A percentile compares a stretch with the other conserved stretches of the same genome.
These are phyloP conservation scores for Colletotrichum aenigma DNA, from an alignment of 2,329 filamentous ascomycete species.

Conservation along the genomic window DNA sequence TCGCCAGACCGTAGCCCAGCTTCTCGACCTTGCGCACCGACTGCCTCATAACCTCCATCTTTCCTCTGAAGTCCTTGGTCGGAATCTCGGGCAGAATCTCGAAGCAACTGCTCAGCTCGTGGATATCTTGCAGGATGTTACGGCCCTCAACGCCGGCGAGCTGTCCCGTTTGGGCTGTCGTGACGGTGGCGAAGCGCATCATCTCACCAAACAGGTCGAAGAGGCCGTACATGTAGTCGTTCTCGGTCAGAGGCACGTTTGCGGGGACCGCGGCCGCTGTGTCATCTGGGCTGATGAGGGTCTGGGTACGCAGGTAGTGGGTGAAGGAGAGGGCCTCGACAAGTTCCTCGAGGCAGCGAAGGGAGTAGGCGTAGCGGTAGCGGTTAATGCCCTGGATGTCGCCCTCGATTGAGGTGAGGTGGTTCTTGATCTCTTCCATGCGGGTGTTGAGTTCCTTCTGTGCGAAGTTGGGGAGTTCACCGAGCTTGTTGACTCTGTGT, in stretches of 20 bases:
- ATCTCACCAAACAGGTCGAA: conserved; percentile 96
- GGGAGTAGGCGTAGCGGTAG: conserved; percentile 79
- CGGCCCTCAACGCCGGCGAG: conserved; percentile 44
- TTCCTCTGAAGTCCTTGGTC: conserved; percentile 69
- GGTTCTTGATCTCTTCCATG: conserved; percentile 71
- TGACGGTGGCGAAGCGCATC: conserved; percentile 94
- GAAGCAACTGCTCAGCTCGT: conserved; percentile 76
- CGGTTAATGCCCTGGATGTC: conserved; percentile 83
- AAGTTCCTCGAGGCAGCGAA: conserved; percentile 91
- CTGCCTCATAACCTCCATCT: conserved; percentile 83
- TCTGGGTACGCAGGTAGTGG: conserved; percentile 82
- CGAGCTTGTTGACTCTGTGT: conserved; percentile 15
- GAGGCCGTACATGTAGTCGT: conserved; percentile 89
- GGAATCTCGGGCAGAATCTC: conserved; percentile 71
- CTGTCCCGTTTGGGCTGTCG: conserved; percentile 75
- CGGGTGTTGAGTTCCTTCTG: conserved; percentile 72
- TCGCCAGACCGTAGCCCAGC: conserved; percentile 84
- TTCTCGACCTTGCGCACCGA: conserved; percentile 95
- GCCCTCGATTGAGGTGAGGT: conserved; percentile 69
- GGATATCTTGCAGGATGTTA: conserved; percentile 80
- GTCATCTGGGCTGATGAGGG: conserved; percentile 71
- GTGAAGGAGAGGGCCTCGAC: conserved; percentile 90
- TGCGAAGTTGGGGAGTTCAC: conserved; percentile 44
- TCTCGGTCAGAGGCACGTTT: conserved; percentile 69
- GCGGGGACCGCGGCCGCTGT: conserved; percentile 53